phyloP scores from a whole-genome alignment of 768 basidiomycete genomes.

The Pleurotus cornucopiae region DNA sequence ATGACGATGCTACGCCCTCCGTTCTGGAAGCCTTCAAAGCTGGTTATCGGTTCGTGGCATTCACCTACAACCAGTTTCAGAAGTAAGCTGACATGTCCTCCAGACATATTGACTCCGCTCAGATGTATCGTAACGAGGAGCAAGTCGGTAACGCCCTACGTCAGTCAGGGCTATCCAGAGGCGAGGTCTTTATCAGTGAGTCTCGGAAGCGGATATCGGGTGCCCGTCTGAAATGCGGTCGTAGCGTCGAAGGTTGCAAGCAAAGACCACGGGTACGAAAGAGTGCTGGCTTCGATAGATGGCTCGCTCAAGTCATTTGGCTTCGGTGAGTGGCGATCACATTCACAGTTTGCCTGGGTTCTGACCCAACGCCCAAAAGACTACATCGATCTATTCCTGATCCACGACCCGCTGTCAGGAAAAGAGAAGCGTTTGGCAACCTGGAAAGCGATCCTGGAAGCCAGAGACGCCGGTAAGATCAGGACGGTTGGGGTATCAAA shows the following conservation, averaged over 20 bases:
- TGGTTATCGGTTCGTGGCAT: constrained; percentile 47
- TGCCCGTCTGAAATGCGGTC: neutral
- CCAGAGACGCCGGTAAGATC: constrained; percentile 60
- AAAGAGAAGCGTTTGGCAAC: constrained; percentile 62
- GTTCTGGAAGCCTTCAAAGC: constrained; percentile 52
- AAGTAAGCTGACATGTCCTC: neutral
- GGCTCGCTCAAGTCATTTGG: neutral
- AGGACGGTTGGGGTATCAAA: constrained; percentile 77
- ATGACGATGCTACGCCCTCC: constrained; percentile 41
- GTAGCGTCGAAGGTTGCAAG: constrained; percentile 14
- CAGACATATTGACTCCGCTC: constrained; percentile 61
- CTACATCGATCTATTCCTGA: constrained; percentile 73
- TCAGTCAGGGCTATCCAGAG: constrained; percentile 43
- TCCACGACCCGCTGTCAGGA: constrained; percentile 70
- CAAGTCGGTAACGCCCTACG: constrained; percentile 45
- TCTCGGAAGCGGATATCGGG: constrained; percentile 5
- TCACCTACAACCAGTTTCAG: neutral
- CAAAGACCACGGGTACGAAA: constrained; percentile 7
- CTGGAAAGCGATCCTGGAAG: constrained; percentile 65
- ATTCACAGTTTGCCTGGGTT: neutral
- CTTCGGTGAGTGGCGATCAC: neutral
- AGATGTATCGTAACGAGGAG: constrained; percentile 49
- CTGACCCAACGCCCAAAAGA: constrained; percentile 18
- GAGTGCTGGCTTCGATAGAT: neutral
- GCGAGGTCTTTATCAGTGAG: constrained; percentile 52